These are phyloP conservation scores for Paramarasmius palmivorus DNA, from an alignment of 1,284 basidiomycete genomes.

Conservation along the genomic window DNA sequence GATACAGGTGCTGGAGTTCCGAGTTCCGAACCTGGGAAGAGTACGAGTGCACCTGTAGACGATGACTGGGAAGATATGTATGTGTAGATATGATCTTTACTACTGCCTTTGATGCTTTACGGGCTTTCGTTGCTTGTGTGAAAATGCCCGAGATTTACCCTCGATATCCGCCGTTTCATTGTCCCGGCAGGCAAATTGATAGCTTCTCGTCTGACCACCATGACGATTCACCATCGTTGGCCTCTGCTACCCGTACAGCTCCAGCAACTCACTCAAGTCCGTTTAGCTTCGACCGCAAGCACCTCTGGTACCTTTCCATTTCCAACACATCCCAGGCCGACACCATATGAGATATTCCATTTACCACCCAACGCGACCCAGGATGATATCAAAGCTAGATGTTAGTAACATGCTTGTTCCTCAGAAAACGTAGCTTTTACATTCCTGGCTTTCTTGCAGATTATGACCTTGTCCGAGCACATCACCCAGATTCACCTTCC, in stretches of 20 bases:
- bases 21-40: neutral
- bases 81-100: no score
- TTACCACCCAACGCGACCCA: conserved; percentile 43
- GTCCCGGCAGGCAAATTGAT: no score
- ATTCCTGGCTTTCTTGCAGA: conserved; percentile 30
- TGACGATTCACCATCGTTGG: conserved; percentile 21
- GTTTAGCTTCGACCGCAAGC: conserved; percentile 4
- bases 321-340: conserved; percentile 40
- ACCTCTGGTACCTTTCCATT: conserved; percentile 34
- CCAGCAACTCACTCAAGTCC: conserved; percentile 13
- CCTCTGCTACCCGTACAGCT: conserved; percentile 13
- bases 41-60: conserved; percentile 23
- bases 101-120: no score
- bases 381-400: conserved; percentile 48
- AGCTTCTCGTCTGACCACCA: no score
- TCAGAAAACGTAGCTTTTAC: conserved; percentile 1
- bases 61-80: conserved; percentile 25
- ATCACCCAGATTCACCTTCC: conserved; percentile 48
- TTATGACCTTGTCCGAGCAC: conserved; percentile 52
- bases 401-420: conserved; percentile 30
- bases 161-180: no score
- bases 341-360: conserved; percentile 56
- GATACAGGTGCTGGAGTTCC: neutral
- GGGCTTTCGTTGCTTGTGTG: no score
- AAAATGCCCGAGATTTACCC: no score